Evolutionary conservation across 352 stramenopile genomes (phyloP), one percentile per base, ranked within the genome.

Genomic region (Phytophthora chlamydospora): DNA sequence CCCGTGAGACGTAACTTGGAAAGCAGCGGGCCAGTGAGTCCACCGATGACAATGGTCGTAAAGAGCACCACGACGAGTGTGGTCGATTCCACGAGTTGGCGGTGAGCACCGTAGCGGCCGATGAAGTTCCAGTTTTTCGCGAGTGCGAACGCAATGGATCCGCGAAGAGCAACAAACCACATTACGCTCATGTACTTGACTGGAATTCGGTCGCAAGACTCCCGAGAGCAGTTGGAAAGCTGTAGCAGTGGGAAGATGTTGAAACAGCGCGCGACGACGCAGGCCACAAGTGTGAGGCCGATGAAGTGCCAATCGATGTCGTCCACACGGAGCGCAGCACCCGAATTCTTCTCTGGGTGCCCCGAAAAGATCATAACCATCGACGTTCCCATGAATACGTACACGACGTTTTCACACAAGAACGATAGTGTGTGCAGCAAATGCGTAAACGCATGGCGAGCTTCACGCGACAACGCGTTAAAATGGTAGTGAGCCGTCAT

Each of bases 141-240:
- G 17, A 96, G 87, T 4, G 92, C 90, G 49, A 97, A 98, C 5
- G 93, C 88, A 32, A 98, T 96, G 19, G 95, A 97, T 33, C 95
- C 95, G 19, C 95, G 88, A 34, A 98, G 75, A 34, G 91, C 93
- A 6, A 90, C 88, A 57, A 98, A 98, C 88, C 91, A 98, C 50
- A 98, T 93, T 7, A 90, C 83, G 8, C 75, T 77, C 80, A 95
- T 93, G 50, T 76, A 89, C 59, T 80, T 85, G 46, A 78, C 43
- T 13, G 82, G 72, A 61, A 95, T 93, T 21, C 71, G 69, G 24
- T 92, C 78, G 0, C 64, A 62, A 4, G 52, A 49, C 6, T 74
- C 65, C 3, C 83, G 80, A 7, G 68, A 83, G 60, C 76, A 88
- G 56, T 95, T 95, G 8, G 81, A 89, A 41, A 95, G 50, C 4